A percentile compares a stretch with the other conserved stretches of the same genome.
Conservation (phyloP, 768 basidiomycete species). For the Podaxis rugospora region DNA sequence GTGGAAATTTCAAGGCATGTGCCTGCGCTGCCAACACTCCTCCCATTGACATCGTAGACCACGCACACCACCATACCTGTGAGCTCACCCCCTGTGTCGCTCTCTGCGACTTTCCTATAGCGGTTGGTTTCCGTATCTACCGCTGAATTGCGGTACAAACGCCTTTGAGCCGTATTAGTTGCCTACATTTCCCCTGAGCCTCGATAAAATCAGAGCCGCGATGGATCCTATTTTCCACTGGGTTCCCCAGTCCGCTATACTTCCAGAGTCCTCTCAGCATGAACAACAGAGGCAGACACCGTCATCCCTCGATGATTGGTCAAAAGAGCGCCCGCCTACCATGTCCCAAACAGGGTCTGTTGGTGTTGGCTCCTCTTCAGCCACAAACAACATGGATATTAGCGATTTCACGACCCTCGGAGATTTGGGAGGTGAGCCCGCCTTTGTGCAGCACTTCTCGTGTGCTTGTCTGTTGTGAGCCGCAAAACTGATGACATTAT, state of each 20-base stretch:
- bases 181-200: constrained; percentile 22
- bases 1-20: constrained; percentile 15
- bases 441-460: background rate
- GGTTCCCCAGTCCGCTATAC: constrained; percentile 33
- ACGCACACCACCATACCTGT: constrained; percentile 23
- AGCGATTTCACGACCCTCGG: constrained; percentile 37
- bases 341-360: constrained; percentile 18
- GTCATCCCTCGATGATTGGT: constrained; percentile 36
- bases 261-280: constrained; percentile 29
- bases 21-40: constrained; percentile 15
- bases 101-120: constrained; percentile 21
- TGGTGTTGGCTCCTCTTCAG: constrained; percentile 17
- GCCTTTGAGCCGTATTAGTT: constrained; percentile 29
- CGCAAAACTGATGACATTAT: constrained; percentile 5
- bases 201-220: constrained; percentile 27
- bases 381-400: constrained; percentile 31
- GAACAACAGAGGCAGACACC: constrained; percentile 23
- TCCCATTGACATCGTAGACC: constrained; percentile 20
- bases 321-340: constrained; percentile 35
- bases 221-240: constrained; percentile 46
- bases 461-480: background rate
- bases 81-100: constrained; percentile 20
- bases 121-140: constrained; percentile 17
- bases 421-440: constrained; percentile 36
- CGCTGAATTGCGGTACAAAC: constrained; percentile 17